These are phyloP conservation scores for Cystoisospora suis DNA, from an alignment of 169 alveolate species.

Conservation along the genomic window DNA sequence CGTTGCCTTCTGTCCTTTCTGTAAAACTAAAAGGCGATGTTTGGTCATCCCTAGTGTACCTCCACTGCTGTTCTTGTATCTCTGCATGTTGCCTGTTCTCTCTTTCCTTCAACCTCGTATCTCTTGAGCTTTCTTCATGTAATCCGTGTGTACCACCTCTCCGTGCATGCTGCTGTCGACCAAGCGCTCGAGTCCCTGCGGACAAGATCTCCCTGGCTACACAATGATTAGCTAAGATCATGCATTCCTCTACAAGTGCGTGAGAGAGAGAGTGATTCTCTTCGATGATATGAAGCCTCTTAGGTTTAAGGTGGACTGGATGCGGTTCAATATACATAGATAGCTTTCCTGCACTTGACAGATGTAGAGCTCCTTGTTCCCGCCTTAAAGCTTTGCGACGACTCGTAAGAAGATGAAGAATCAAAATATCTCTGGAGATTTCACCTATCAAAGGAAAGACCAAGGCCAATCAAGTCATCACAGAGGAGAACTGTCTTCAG, in stretches of 20 bases:
- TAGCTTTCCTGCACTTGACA: neutral
- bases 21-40: too few relatives aligned
- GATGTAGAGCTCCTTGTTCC: neutral
- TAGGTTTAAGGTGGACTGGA: neutral
- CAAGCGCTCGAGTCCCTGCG: neutral
- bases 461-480: too few relatives aligned
- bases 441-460: too few relatives aligned
- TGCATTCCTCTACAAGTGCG: constrained; percentile 56
- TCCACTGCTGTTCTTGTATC: neutral
- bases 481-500: too few relatives aligned
- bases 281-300: neutral
- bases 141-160: neutral
- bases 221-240: constrained; percentile 61
- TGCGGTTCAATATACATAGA: neutral
- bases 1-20: too few relatives aligned
- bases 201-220: constrained; percentile 44
- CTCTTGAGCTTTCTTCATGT: neutral
- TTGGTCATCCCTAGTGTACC: neutral
- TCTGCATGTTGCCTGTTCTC: neutral
- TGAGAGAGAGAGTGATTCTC: constrained; percentile 1
- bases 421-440: constrained; percentile 44
- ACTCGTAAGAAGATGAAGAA: constrained; percentile 40
- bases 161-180: neutral
- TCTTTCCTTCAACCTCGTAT: neutral
- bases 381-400: constrained; percentile 44